Base-by-base conservation (phyloP, 805 yeast species). In the Teunomyces kruisii region DNA sequence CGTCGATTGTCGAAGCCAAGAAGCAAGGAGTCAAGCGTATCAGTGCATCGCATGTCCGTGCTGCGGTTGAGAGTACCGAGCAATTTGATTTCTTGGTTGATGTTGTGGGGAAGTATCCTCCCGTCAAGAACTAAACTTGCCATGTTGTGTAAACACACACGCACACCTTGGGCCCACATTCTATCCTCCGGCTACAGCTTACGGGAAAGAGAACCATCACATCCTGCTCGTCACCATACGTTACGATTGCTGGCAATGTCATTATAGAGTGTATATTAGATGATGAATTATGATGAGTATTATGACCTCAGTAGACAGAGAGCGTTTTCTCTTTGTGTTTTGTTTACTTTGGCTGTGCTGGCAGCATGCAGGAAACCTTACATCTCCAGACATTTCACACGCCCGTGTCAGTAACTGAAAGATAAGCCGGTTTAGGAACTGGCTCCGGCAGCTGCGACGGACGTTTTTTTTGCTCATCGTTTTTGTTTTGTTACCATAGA, bases 11-110 rank as follows among this genome's bases (percentile, higher is more conserved):
- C 32, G 88, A 86, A 51, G 96, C 97, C 4, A 79, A 83, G 43
- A 72, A 72, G 39, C 77, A 81, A 47, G 94, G 92, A 9, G 83
- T 84, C 12, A 85, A 86, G 58, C 79, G 96, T 53, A 88, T 94
- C 12, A 81, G 84, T 15, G 91, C 95, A 0, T 83, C 85, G 29
- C 91, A 90, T 54, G 78, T 94, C 50, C 84, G 88, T 55, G 79
- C 83, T 42, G 96, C 98, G 0, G 89, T 94, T 16, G 79, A 83
- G 62, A 76, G 76, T 39, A 89, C 88, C 45, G 99, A 94, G 63
- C 89, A 88, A 60, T 94, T 94, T 67, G 99, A 94, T 66, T 94
- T 94, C 58, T 71, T 94, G 53, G 88, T 86, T 36, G 97, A 89
- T 39, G 78, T 83, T 5, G 83, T 83, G 51, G 77, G 72, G 39